Percentiles rank a stretch among this genome's conserved stretches.
phyloP scores from a whole-genome alignment of 2,329 filamentous ascomycete species.

The Fusarium gaditjirri region DNA sequence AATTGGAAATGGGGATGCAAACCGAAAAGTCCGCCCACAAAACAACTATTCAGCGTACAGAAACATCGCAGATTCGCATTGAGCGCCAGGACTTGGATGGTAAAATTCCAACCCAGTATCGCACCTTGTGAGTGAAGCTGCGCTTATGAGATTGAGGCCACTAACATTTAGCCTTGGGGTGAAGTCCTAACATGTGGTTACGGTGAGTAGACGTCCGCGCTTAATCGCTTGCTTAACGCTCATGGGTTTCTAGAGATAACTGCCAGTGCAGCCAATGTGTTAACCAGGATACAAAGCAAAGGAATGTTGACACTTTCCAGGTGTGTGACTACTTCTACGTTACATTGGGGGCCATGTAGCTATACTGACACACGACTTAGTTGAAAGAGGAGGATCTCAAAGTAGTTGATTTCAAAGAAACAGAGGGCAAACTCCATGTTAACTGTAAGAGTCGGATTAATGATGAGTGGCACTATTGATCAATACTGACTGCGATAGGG shows the following conservation, averaged over 20 bases:
- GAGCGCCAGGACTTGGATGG: neutral
- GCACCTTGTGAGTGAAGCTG: slow-evolving; percentile 35
- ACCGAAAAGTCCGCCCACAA: neutral
- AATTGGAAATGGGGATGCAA: neutral
- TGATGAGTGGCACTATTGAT: neutral
- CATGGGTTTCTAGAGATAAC: slow-evolving; percentile 50
- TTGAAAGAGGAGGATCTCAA: slow-evolving; percentile 47
- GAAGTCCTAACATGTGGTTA: slow-evolving; percentile 45
- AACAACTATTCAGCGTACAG: slow-evolving; percentile 22
- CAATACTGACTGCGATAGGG: slow-evolving; percentile 60
- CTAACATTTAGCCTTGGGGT: slow-evolving; percentile 19
- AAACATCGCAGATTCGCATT: slow-evolving; percentile 28
- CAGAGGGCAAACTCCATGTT: slow-evolving; percentile 47
- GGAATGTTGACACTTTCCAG: slow-evolving; percentile 55
- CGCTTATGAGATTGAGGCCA: slow-evolving; percentile 8
- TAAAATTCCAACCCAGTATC: slow-evolving; percentile 4
- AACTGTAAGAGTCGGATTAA: slow-evolving; percentile 44
- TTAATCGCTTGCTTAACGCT: slow-evolving; percentile 11
- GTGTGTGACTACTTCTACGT: slow-evolving; percentile 37
- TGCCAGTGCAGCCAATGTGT: slow-evolving; percentile 56
- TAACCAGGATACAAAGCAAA: slow-evolving; percentile 55
- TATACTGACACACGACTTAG: slow-evolving; percentile 39
- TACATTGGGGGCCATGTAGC: neutral
- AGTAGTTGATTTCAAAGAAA: slow-evolving; percentile 44
- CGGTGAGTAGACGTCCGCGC: slow-evolving; percentile 37